A percentile compares a stretch with the other conserved stretches of the same genome.
Conservation (phyloP, 257 asterid genomes). For the Ilex asprella region DNA sequence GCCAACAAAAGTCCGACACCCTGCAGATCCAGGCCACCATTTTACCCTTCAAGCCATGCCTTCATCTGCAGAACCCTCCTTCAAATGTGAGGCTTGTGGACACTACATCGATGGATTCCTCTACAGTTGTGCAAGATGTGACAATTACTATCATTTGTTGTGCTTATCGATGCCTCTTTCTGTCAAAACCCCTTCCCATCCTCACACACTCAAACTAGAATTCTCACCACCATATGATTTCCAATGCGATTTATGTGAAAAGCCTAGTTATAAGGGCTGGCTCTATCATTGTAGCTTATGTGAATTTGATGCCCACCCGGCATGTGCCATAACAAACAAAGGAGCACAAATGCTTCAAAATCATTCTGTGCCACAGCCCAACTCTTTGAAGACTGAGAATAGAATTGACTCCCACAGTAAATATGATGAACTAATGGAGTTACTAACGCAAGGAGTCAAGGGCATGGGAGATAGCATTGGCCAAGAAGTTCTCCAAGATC, state of each 20-base stretch:
- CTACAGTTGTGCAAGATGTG: constrained; percentile 35
- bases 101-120: constrained; percentile 26
- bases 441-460: constrained; percentile 24
- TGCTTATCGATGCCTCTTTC: constrained; percentile 49
- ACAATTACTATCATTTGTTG: constrained; percentile 26
- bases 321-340: constrained; percentile 30
- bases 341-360: constrained; percentile 10
- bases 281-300: constrained; percentile 39
- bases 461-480: constrained; percentile 6
- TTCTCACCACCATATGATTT: constrained; percentile 41
- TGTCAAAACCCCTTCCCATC: constrained; percentile 31
- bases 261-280: constrained; percentile 39
- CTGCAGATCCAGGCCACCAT: constrained; percentile 32
- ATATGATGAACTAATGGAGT: constrained; percentile 34
- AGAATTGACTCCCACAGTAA: constrained; percentile 4
- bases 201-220: constrained; percentile 40
- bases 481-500: constrained; percentile 10
- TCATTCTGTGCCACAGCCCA: background rate
- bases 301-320: constrained; percentile 49
- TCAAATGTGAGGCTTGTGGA: constrained; percentile 35
- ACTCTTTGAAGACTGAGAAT: background rate
- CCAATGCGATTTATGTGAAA: constrained; percentile 40
- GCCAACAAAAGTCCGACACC: constrained; percentile 38
- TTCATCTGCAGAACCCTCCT: constrained; percentile 1
- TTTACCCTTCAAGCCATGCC: constrained; percentile 29